These are phyloP conservation scores for Termitomyces sp. DNA, from an alignment of 768 basidiomycete species.

Conservation along the genomic window DNA sequence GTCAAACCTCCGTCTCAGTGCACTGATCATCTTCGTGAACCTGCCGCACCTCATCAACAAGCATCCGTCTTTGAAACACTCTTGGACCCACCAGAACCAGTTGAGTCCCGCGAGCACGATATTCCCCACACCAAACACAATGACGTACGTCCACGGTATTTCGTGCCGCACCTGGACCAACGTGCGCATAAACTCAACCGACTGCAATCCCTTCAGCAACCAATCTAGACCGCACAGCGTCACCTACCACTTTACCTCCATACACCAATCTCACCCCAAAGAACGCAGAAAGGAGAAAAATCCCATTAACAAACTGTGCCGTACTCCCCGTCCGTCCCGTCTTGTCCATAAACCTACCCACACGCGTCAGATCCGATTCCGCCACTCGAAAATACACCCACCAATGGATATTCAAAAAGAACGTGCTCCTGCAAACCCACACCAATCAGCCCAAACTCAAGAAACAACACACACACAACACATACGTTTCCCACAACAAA, in stretches of 20 bases:
- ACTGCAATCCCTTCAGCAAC: conserved; percentile 32
- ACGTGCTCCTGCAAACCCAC: conserved; percentile 51
- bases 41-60: conserved; percentile 24
- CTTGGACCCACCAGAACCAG: conserved; percentile 60
- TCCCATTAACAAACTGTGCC: conserved; percentile 67
- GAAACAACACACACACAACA: conserved; percentile 8
- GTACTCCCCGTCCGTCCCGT: conserved; percentile 62
- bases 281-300: conserved; percentile 61
- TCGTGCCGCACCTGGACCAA: conserved; percentile 48
- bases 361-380: neutral
- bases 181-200: conserved; percentile 58
- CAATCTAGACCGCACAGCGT: no score
- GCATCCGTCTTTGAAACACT: no score
- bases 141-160: conserved; percentile 44
- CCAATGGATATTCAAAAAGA: conserved; percentile 89
- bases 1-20: conserved; percentile 57
- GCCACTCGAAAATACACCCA: conserved; percentile 17
- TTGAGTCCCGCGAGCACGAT: conserved; percentile 67
- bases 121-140: conserved; percentile 54
- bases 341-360: conserved; percentile 69
- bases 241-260: conserved; percentile 48
- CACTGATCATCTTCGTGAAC: conserved; percentile 70
- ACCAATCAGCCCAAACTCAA: neutral
- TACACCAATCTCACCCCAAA: conserved; percentile 66
- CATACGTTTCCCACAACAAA: conserved; percentile 77